Evolutionary conservation across 805 yeast genomes (phyloP).

Genomic region (Debaryomyces castellii): DNA sequence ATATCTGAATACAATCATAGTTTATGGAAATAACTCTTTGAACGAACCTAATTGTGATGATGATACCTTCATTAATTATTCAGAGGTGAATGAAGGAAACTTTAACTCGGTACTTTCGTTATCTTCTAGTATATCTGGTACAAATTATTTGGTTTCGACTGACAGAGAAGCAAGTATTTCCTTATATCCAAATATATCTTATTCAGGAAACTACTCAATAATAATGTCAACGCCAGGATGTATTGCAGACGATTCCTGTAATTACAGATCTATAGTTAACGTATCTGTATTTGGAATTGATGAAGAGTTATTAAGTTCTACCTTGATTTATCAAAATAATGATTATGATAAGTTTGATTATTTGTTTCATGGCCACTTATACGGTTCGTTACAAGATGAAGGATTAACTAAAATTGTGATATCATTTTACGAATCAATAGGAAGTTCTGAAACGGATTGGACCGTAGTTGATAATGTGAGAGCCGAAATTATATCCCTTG

Average conservation of each 20-base stretch:
- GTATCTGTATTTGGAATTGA: conserved; percentile 61
- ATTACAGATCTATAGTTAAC: conserved; percentile 70
- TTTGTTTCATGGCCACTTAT: conserved; percentile 67
- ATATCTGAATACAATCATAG: conserved; percentile 56
- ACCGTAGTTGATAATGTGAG: conserved; percentile 73
- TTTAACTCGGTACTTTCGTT: conserved; percentile 27
- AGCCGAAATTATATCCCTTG: conserved; percentile 49
- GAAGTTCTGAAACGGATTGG: conserved; percentile 29
- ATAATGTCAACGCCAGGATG: conserved; percentile 89
- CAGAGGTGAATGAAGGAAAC: conserved; percentile 24
- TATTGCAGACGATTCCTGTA: conserved; percentile 62
- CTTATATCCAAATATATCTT: conserved; percentile 66
- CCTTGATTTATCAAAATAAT: conserved; percentile 75
- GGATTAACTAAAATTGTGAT: conserved; percentile 32
- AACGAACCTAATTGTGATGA: conserved; percentile 65
- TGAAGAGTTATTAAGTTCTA: conserved; percentile 41
- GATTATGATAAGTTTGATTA: conserved; percentile 76
- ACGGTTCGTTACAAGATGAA: conserved; percentile 31
- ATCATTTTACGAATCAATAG: conserved; percentile 20
- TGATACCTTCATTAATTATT: conserved; percentile 20
- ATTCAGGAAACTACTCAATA: conserved; percentile 74
- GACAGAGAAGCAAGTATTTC: conserved; percentile 39
- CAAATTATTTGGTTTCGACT: conserved; percentile 33
- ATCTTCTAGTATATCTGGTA: conserved; percentile 27
- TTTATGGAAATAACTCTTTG: conserved; percentile 72